phyloP scores from a whole-genome alignment of 805 yeast species.

The Cyberlindnera mississippiensis region DNA sequence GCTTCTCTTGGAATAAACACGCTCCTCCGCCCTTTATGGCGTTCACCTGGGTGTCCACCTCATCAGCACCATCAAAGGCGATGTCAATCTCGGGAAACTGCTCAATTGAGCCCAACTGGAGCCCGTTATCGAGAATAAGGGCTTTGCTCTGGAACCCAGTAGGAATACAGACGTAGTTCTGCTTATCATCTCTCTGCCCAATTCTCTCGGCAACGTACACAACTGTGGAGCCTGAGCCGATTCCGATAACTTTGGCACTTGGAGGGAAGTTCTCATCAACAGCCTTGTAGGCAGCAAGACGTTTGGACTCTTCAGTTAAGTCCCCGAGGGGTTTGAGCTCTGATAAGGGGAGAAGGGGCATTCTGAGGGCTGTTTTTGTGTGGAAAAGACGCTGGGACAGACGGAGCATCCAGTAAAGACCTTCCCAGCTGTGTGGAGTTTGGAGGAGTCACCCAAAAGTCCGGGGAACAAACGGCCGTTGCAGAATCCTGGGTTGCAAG shows the following conservation, averaged over 20 bases:
- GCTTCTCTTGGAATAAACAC: slow-evolving; percentile 92
- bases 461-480: slow-evolving; percentile 4
- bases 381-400: neutral
- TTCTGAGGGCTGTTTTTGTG: slow-evolving; percentile 4
- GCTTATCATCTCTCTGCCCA: slow-evolving; percentile 58
- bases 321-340: slow-evolving; percentile 30
- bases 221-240: slow-evolving; percentile 97
- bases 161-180: slow-evolving; percentile 74
- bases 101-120: slow-evolving; percentile 76
- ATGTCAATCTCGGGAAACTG: slow-evolving; percentile 80
- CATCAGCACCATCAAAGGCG: slow-evolving; percentile 99
- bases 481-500: no score
- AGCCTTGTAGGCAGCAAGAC: slow-evolving; percentile 86
- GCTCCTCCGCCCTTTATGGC: slow-evolving; percentile 99
- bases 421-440: neutral
- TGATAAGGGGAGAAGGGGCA: slow-evolving; percentile 25
- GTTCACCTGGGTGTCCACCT: slow-evolving; percentile 75
- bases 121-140: slow-evolving; percentile 76
- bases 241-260: slow-evolving; percentile 73
- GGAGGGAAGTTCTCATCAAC: slow-evolving; percentile 81
- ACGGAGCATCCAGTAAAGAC: slow-evolving; percentile 7
- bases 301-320: slow-evolving; percentile 77
- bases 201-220: slow-evolving; percentile 95
- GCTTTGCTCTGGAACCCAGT: slow-evolving; percentile 96
- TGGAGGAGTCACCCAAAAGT: slow-evolving; percentile 1